These are phyloP conservation scores for Gentiana straminea DNA, from an alignment of 257 asterid species.

Conservation along the genomic window DNA sequence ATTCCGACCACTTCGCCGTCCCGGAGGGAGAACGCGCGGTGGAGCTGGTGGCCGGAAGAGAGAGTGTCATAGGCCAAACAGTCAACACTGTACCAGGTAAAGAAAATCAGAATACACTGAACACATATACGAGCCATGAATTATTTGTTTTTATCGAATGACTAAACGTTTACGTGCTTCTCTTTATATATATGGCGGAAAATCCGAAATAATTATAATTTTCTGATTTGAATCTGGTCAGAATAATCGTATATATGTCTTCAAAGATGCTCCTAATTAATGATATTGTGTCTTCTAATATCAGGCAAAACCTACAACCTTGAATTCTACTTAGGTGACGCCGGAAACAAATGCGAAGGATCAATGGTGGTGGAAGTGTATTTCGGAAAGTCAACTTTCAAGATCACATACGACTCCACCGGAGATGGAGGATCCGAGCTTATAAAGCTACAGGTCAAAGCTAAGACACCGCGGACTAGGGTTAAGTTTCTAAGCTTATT, in stretches of 20 bases:
- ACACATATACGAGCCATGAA: too few relatives aligned
- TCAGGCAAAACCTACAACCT: too few relatives aligned
- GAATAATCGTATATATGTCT: too few relatives aligned
- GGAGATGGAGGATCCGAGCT: constrained; percentile 17
- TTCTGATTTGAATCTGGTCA: too few relatives aligned
- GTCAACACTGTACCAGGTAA: constrained; percentile 4
- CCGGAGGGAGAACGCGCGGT: constrained; percentile 8
- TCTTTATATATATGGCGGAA: too few relatives aligned
- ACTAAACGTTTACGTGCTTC: too few relatives aligned
- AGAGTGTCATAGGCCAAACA: constrained; percentile 1
- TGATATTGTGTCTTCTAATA: too few relatives aligned
- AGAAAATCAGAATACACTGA: constrained; percentile 3
- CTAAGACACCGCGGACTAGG: constrained; percentile 5
- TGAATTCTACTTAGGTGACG: constrained; percentile 12
- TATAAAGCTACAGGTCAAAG: constrained; percentile 8
- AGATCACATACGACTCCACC: constrained; percentile 10
- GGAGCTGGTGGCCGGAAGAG: constrained; percentile 21
- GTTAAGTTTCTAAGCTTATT: constrained; percentile 16
- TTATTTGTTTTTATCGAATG: too few relatives aligned
- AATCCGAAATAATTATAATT: too few relatives aligned
- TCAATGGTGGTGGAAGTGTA: constrained; percentile 16
- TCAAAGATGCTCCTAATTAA: too few relatives aligned
- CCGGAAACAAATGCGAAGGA: constrained; percentile 18
- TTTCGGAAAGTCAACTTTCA: constrained; percentile 10
- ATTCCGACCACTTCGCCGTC: not conserved